Conservation (phyloP, 305 asterid species). For the Solanum aculeatissimum region DNA sequence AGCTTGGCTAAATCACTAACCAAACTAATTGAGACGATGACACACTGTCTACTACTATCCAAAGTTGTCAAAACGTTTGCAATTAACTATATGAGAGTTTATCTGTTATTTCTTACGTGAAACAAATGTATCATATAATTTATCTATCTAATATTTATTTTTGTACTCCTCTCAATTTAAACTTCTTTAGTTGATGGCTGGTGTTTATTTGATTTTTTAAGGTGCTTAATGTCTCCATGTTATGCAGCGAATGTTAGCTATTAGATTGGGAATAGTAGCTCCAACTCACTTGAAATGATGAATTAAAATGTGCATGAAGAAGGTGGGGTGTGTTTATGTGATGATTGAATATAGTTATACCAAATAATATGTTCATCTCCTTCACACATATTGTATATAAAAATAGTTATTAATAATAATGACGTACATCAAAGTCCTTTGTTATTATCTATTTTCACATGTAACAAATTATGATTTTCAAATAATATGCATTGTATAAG, state of each 20-base stretch:
- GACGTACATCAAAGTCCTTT: neutral
- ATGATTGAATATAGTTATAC: neutral
- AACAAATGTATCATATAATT: neutral
- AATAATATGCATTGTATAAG: neutral
- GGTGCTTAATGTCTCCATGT: neutral
- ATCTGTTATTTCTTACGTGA: neutral
- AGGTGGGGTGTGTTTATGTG: neutral
- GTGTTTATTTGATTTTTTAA: neutral
- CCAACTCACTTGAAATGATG: neutral
- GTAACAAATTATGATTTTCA: neutral
- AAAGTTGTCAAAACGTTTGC: neutral
- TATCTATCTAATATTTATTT: neutral
- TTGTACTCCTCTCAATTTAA: neutral
- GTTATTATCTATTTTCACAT: neutral
- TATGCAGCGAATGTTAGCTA: neutral
- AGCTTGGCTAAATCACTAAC: neutral
- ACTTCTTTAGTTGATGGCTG: neutral
- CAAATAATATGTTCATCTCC: neutral
- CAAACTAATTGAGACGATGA: neutral
- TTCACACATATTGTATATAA: no score
- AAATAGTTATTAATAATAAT: neutral
- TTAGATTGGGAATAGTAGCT: neutral
- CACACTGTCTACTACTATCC: neutral
- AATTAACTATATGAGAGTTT: neutral
- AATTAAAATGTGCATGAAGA: neutral